These are phyloP conservation scores for Dovyalis caffra DNA, from an alignment of 345 rosid species.

Conservation along the genomic window DNA sequence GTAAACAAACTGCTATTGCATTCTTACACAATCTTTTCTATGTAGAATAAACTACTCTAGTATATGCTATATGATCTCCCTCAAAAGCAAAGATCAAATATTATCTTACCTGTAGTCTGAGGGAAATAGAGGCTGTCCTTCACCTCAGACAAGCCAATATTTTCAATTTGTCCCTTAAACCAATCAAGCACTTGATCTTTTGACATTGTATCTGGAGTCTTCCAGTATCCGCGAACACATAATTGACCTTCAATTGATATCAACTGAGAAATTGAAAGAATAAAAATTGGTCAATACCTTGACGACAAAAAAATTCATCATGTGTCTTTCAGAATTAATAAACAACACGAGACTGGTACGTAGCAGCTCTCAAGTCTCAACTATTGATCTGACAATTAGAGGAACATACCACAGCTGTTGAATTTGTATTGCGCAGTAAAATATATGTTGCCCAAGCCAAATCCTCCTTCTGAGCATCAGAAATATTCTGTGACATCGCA, in stretches of 20 bases:
- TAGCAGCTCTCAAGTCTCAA: neutral
- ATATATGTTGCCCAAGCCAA: slow-evolving; percentile 90
- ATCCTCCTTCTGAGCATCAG: slow-evolving; percentile 54
- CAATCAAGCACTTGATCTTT: slow-evolving; percentile 51
- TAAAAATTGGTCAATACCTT: slow-evolving; percentile 1
- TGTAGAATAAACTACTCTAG: neutral
- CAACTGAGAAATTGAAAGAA: slow-evolving; percentile 40
- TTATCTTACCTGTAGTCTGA: slow-evolving; percentile 51
- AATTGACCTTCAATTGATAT: slow-evolving; percentile 54
- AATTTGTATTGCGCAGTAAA: slow-evolving; percentile 74
- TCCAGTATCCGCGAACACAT: slow-evolving; percentile 93
- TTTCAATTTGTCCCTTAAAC: slow-evolving; percentile 58
- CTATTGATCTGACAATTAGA: neutral
- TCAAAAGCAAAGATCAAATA: neutral
- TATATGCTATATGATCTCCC: neutral
- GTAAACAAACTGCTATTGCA: too few species aligned
- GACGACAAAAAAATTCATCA: too few species aligned
- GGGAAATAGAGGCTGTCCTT: slow-evolving; percentile 73
- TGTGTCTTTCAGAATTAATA: neutral
- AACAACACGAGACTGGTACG: neutral
- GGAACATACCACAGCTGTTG: slow-evolving; percentile 60
- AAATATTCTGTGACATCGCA: slow-evolving; percentile 49
- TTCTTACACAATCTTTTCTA: neutral
- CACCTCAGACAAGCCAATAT: slow-evolving; percentile 56
- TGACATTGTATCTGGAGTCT: slow-evolving; percentile 43